Evolutionary conservation across 2,329 filamentous ascomycete species (phyloP), one percentile per base, ranked within the genome.

Genomic region (Aureobasidium sp.): DNA sequence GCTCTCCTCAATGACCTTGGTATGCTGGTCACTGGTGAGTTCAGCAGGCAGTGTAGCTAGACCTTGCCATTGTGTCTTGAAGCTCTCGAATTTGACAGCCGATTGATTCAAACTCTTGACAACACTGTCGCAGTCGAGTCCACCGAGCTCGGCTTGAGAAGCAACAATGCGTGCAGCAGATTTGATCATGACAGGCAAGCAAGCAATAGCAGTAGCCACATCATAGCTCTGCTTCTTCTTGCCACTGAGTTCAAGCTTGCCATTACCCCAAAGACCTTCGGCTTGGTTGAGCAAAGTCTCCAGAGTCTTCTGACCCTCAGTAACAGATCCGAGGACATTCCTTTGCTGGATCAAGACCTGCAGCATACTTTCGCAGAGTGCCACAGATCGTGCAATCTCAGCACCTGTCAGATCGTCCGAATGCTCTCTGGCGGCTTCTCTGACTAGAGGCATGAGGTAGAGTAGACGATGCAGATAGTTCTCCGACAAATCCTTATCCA

Each of bases 281-380:
- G 76, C 61, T n/a, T 77, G 70, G 0, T 66, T 63, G 1, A 80
- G 72, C 0, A 75, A 65, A 2, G 65, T 65, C 20, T 76, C 70
- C 6, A 86, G 73, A 15, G 70, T 70, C 14, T 70, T 68, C 12
- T 53, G 52, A n/a, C 37, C 42, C 6, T 45, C 29, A 15, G 51
- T 31, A 2, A 53, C 31, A 11, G 37, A 66, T 45, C 78, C 74
- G 37, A 87, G 75, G 6, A 76, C 73, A 51, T 72, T 73, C 63
- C 87, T 80, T 71, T 92, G 89, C 3, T 77, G 75, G 14, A 90
- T 70, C 1, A 84, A 72, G n/a, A 85, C 76, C 63, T 87, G 81
- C 34, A 97, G 78, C 63, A 97, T 81, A 29, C 92, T 91, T 72
- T 99, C 94, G n/a, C 97, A 78, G 66, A 90, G 90, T 0, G 91